phyloP scores from a whole-genome alignment of 1,284 basidiomycete species.

The Irpex lacteus region DNA sequence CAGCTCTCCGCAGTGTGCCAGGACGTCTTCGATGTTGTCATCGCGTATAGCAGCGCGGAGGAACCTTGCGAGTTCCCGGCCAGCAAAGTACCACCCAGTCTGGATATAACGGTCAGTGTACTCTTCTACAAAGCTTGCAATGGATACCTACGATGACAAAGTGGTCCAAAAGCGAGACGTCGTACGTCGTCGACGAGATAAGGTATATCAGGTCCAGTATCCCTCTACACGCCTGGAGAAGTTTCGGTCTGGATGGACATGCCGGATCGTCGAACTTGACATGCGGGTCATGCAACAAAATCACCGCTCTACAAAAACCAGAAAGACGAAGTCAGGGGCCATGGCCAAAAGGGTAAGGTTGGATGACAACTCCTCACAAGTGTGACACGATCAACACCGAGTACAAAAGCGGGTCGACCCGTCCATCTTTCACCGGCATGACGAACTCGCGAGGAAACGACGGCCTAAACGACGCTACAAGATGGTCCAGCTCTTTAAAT shows the following conservation, averaged over 20 bases:
- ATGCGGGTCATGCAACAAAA: constrained; percentile 73
- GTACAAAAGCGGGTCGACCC: constrained; percentile 66
- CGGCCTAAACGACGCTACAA: constrained; percentile 1
- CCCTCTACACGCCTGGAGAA: constrained; percentile 58
- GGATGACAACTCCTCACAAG: constrained; percentile 42
- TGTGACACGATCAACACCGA: constrained; percentile 59
- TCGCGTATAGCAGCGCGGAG: constrained; percentile 55
- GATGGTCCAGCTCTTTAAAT: constrained; percentile 9
- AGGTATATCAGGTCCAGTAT: constrained; percentile 65
- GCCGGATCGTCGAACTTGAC: constrained; percentile 51
- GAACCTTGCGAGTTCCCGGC: constrained; percentile 62
- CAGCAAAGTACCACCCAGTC: constrained; percentile 68
- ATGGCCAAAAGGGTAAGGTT: too few relatives aligned
- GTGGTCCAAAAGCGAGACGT: constrained; percentile 62
- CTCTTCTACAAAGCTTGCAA: background rate
- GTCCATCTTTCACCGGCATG: constrained; percentile 40
- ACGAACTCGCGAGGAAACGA: constrained; percentile 53
- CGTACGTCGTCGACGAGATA: constrained; percentile 66
- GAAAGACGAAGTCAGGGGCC: too few relatives aligned
- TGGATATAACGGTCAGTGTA: constrained; percentile 24
- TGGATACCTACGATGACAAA: constrained; percentile 48
- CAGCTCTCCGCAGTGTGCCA: constrained; percentile 56
- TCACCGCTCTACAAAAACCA: constrained; percentile 42
- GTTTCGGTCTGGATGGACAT: constrained; percentile 64
- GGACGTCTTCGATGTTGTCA: constrained; percentile 48